phyloP scores from a whole-genome alignment of 495 filamentous ascomycete genomes.

The Penicillium alfredii region DNA sequence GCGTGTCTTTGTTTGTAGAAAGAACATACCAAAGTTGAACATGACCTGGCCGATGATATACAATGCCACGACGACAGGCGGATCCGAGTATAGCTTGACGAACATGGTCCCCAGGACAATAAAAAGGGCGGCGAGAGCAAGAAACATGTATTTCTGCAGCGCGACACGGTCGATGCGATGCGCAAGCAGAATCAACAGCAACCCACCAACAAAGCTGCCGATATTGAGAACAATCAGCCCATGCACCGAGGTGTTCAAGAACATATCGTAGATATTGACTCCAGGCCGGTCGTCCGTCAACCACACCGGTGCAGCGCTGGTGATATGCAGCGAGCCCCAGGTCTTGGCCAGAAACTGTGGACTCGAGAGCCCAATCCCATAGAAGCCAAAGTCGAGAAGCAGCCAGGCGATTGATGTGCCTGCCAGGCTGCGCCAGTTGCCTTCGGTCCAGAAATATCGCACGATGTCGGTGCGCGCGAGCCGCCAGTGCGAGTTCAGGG shows the following conservation, averaged over 20 bases:
- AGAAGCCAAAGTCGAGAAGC: conserved; percentile 52
- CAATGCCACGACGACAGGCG: conserved; percentile 45
- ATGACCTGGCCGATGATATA: conserved; percentile 55
- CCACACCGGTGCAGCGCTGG: conserved; percentile 29
- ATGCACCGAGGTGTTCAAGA: conserved; percentile 34
- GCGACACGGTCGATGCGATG: conserved; percentile 43
- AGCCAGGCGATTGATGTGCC: conserved; percentile 48
- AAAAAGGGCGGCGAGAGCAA: conserved; percentile 42
- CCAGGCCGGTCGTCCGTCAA: conserved; percentile 27
- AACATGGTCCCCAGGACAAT: conserved; percentile 47
- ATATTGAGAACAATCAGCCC: conserved; percentile 39
- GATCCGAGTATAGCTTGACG: conserved; percentile 29
- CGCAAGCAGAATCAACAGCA: conserved; percentile 39
- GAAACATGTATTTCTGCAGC: conserved; percentile 45
- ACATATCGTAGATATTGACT: conserved; percentile 35
- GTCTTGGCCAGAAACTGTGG: conserved; percentile 39
- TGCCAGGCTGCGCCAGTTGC: conserved; percentile 47
- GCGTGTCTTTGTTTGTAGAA: too few species aligned
- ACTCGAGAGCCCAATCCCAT: conserved; percentile 48
- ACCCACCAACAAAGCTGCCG: conserved; percentile 42
- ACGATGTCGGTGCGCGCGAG: conserved; percentile 36
- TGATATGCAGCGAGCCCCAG: conserved; percentile 35
- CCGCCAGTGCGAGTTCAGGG: conserved; percentile 41
- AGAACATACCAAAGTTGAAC: conserved; percentile 53
- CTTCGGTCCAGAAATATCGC: conserved; percentile 45